phyloP scores from a whole-genome alignment of 2,329 filamentous ascomycete species.

The Phyllosticta citribraziliensis region DNA sequence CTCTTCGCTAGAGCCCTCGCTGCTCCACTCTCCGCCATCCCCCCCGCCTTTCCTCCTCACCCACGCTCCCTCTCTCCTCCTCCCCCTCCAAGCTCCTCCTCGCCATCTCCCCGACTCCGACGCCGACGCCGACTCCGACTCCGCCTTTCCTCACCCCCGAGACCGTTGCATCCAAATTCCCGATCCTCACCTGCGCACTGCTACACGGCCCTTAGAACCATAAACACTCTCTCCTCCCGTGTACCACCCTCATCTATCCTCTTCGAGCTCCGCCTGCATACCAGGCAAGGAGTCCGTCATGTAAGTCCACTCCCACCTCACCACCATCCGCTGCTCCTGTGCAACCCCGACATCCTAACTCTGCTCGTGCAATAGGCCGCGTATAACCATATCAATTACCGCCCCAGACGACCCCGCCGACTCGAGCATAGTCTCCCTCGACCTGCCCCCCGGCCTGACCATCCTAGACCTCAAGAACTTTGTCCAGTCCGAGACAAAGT shows the following conservation, averaged over 20 bases:
- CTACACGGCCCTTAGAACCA: constrained; percentile 3
- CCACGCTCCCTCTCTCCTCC: too few species aligned
- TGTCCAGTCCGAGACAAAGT: constrained; percentile 71
- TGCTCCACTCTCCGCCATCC: too few species aligned
- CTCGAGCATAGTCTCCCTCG: constrained; percentile 68
- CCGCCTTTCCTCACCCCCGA: constrained; percentile 5
- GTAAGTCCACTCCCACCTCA: constrained; percentile 21
- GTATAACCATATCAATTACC: constrained; percentile 77
- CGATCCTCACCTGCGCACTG: constrained; percentile 3
- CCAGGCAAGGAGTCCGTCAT: constrained; percentile 26
- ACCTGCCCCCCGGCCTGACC: constrained; percentile 74
- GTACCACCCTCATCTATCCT: background rate
- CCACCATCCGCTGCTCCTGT: constrained; percentile 17
- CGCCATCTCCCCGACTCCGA: background rate
- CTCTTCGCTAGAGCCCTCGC: too few species aligned
- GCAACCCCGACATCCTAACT: constrained; percentile 16
- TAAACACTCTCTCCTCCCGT: constrained; percentile 20
- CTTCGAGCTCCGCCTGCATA: constrained; percentile 19
- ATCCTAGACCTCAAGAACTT: constrained; percentile 78
- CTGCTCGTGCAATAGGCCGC: constrained; percentile 47
- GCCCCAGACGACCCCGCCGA: constrained; percentile 58
- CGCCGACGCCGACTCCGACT: background rate
- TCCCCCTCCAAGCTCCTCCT: background rate
- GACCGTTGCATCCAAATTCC: constrained; percentile 8
- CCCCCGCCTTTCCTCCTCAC: too few species aligned